Evolutionary conservation across 2,329 filamentous ascomycete genomes (phyloP), one percentile per base, ranked within the genome.

Genomic region (Botrytis elliptica): DNA sequence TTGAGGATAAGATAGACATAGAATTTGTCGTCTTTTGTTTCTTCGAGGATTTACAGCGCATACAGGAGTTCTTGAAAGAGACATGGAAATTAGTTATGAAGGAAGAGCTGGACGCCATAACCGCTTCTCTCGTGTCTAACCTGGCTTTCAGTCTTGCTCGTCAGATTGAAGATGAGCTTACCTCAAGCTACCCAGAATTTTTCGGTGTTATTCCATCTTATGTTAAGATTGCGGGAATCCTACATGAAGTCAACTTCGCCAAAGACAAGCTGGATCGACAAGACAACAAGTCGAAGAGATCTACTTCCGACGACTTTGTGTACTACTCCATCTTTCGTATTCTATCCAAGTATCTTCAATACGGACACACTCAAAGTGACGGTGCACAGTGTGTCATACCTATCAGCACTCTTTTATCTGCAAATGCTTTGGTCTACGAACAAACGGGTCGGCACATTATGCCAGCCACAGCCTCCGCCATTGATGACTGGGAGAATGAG

Each of bases 151-250:
- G 22, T 46, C 44, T 67, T n/a, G 42, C 44, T 25, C 40, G 25
- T 38, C 64, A 67, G 22, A 36, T 29, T 67, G 64, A 67, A n/a
- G 29, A 67, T 49, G 64, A 67, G 64, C 44, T 52, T 25, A 36
- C 52, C 18, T 40, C 44, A 8, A 33, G 20, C 14, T 14, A 52
- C 14, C 4, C 64, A 22, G 7, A 46, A n/a, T 38, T 6, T 9
- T 52, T 67, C 22, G 64, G 29, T 4, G 4, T 52, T 14, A 33
- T n/a, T 18, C 44, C 64, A 38, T 55, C 44, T 25, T 67, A 67
- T 67, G 8, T 46, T 6, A 25, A 20, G 6, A 67, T 67, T 36
- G 29, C 64, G n/a, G 10, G 10, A 25, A 25, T 36, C 3, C 29
- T 52, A 67, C 12, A 25, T 36, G 20, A 67, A n/a, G 29, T 38